Evolutionary conservation across 176 grass and related monocot genomes (phyloP).

Genomic region (Paspalum notatum): DNA sequence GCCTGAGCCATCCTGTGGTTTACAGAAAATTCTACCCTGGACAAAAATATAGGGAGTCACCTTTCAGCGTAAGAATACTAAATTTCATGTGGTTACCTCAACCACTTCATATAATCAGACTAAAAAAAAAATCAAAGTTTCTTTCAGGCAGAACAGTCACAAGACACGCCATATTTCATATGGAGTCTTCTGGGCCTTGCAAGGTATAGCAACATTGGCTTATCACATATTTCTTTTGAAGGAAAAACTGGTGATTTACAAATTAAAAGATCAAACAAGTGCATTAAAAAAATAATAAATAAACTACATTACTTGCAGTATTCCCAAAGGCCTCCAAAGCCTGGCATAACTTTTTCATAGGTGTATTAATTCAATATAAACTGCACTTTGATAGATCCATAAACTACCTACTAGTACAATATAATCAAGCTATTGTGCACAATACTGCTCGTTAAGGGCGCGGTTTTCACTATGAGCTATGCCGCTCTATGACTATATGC

Average conservation of each 20-base stretch:
- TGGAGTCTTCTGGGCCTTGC: not conserved
- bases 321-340: not conserved
- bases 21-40: constrained; percentile 11
- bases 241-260: not conserved
- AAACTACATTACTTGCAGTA: not conserved
- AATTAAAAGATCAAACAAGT: not conserved
- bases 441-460: not conserved
- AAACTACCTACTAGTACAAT: not conserved
- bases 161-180: not conserved
- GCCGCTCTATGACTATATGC: not conserved
- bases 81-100: constrained; percentile 7
- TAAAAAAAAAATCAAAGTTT: not conserved
- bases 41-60: not conserved
- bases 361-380: not conserved
- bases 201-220: not conserved
- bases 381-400: not conserved
- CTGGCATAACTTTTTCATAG: not conserved
- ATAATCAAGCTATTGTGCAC: no score
- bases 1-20: constrained; percentile 69
- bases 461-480: not conserved
- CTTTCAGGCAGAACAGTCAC: not conserved
- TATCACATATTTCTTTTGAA: not conserved
- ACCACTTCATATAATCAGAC: not conserved
- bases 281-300: constrained; percentile 4
- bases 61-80: not conserved